Evolutionary conservation across 2,329 filamentous ascomycete species (phyloP).

Genomic region (Cadophora sp.): DNA sequence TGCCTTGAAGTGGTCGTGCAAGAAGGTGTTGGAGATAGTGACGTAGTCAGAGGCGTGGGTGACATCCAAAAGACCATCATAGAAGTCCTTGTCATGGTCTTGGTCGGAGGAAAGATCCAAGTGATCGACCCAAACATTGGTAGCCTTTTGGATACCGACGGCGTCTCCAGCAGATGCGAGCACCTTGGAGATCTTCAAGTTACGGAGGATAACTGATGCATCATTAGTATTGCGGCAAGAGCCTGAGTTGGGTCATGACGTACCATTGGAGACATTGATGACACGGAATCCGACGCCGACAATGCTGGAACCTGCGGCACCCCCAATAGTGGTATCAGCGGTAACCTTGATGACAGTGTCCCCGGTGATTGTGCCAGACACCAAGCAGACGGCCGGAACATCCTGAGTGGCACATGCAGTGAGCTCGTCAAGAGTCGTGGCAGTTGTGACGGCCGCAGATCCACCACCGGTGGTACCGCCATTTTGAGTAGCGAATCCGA

Average conservation of each 20-base stretch:
- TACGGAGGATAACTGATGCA: constrained; percentile 61
- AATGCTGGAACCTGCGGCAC: constrained; percentile 42
- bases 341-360: constrained; percentile 52
- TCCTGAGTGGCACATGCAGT: constrained; percentile 50
- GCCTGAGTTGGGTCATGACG: not conserved
- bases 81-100: constrained; percentile 63
- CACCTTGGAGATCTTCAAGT: constrained; percentile 65
- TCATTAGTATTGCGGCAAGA: not conserved
- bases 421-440: constrained; percentile 57
- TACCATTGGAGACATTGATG: constrained; percentile 55
- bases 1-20: constrained; percentile 69
- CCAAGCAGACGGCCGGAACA: constrained; percentile 10
- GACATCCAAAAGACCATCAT: constrained; percentile 70
- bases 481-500: constrained; percentile 20
- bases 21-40: constrained; percentile 57
- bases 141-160: not conserved
- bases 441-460: constrained; percentile 61
- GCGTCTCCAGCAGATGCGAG: constrained; percentile 55
- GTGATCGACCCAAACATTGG: constrained; percentile 72
- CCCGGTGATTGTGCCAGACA: constrained; percentile 44
- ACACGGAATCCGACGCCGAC: constrained; percentile 47
- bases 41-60: constrained; percentile 69
- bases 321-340: constrained; percentile 59
- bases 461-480: constrained; percentile 46
- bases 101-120: constrained; percentile 66